Evolutionary conservation across 2,329 filamentous ascomycete genomes (phyloP).

Genomic region (Fusarium nelsonii): DNA sequence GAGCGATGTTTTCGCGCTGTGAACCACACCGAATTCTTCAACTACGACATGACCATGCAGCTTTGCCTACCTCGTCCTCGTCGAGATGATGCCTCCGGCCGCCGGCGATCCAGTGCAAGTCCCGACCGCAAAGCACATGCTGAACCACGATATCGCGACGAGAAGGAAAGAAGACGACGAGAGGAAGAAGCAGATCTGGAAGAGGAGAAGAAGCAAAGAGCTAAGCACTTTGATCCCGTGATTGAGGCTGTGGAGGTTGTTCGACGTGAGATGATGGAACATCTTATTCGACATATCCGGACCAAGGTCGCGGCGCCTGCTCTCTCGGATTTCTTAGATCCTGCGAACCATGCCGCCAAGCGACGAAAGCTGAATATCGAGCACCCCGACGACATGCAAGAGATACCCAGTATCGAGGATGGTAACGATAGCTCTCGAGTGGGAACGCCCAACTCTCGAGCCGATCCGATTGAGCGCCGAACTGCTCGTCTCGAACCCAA

Average conservation of each 20-base stretch:
- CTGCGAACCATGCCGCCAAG: conserved; percentile 82
- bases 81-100: conserved; percentile 45
- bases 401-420: conserved; percentile 64
- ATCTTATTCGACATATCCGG: conserved; percentile 89
- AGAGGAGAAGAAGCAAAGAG: conserved; percentile 88
- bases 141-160: conserved; percentile 60
- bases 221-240: conserved; percentile 91
- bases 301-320: conserved; percentile 85
- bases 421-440: conserved; percentile 71
- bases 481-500: conserved; percentile 68
- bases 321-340: conserved; percentile 85
- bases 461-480: conserved; percentile 71
- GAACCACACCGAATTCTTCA: conserved; percentile 88
- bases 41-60: conserved; percentile 91
- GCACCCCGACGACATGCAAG: conserved; percentile 73
- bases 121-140: conserved; percentile 49
- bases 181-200: conserved; percentile 87
- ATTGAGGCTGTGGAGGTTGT: conserved; percentile 83
- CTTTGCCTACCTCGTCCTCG: conserved; percentile 61
- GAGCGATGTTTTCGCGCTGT: conserved; percentile 83
- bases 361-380: conserved; percentile 82
- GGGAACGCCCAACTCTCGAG: conserved; percentile 74
- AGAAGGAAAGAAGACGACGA: conserved; percentile 72
- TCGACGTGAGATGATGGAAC: conserved; percentile 83
- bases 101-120: conserved; percentile 53